These are phyloP conservation scores for Ophiorrhiza pumila DNA, from an alignment of 257 asterid genomes.

Conservation along the genomic window DNA sequence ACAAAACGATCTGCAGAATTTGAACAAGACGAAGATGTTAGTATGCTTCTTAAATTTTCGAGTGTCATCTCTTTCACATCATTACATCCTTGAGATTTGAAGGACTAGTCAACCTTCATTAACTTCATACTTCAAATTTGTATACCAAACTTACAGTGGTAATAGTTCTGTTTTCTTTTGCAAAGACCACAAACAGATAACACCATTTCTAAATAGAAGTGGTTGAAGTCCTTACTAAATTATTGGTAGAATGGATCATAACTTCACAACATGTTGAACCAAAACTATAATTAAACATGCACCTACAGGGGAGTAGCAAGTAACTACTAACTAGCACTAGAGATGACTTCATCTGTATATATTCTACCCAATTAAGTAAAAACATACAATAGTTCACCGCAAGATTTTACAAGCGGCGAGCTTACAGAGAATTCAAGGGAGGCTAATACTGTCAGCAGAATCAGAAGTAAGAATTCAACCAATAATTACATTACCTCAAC, in stretches of 20 bases:
- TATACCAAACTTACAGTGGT: neutral
- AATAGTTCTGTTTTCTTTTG: neutral
- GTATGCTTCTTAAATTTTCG: neutral
- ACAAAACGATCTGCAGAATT: neutral
- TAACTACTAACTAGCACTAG: neutral
- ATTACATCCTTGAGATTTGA: neutral
- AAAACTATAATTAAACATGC: neutral
- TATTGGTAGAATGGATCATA: neutral
- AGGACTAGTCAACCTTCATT: neutral
- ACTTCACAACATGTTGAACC: neutral
- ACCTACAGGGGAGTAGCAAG: neutral
- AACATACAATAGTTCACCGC: neutral
- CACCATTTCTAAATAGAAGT: no score
- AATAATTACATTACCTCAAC: slow-evolving; percentile 66
- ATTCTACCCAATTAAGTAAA: neutral
- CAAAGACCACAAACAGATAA: neutral
- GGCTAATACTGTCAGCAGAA: neutral
- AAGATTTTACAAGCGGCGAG: neutral
- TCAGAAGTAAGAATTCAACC: slow-evolving; percentile 13
- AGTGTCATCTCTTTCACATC: neutral
- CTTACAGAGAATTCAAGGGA: neutral
- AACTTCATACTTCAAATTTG: neutral
- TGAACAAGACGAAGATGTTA: neutral
- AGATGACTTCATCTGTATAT: neutral
- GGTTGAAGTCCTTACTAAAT: neutral